Percentiles rank a stretch among this genome's conserved stretches.
Evolutionary conservation across 306 rosid species (phyloP).

Genomic region (Argentina anserina): DNA sequence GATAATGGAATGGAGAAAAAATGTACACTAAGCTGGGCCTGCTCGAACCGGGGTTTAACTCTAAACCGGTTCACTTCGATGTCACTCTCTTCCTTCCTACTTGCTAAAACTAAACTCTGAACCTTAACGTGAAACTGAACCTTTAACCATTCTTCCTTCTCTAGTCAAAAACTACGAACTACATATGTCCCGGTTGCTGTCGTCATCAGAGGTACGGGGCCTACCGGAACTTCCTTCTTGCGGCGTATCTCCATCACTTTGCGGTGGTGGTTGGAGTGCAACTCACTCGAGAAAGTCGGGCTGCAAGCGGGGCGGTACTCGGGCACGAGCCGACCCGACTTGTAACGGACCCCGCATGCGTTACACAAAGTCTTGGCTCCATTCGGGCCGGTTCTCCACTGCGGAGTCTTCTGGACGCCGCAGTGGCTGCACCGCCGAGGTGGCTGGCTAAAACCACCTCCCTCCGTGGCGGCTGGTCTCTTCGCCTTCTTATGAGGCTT

Average conservation of each 20-base stretch:
- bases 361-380: conserved; percentile 87
- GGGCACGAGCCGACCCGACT: conserved; percentile 90
- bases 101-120: conserved; percentile 2
- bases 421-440: conserved; percentile 88
- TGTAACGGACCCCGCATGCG: conserved; percentile 87
- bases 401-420: conserved; percentile 95
- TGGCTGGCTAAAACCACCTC: conserved; percentile 28
- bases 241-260: conserved; percentile 96
- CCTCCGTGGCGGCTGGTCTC: conserved; percentile 14
- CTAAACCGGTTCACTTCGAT: conserved; percentile 26
- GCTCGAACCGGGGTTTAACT: conserved; percentile 37
- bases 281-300: conserved; percentile 74
- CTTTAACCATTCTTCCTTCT: neutral
- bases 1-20: neutral
- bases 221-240: conserved; percentile 47
- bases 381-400: conserved; percentile 91
- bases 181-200: conserved; percentile 17
- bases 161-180: conserved; percentile 48
- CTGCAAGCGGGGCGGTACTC: conserved; percentile 97
- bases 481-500: conserved; percentile 36
- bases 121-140: neutral
- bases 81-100: conserved; percentile 12
- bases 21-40: conserved; percentile 48
- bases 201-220: conserved; percentile 26
- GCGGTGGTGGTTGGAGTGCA: conserved; percentile 96